Base-by-base conservation (phyloP, 306 rosid genomes). In the Cicer judaicum region DNA sequence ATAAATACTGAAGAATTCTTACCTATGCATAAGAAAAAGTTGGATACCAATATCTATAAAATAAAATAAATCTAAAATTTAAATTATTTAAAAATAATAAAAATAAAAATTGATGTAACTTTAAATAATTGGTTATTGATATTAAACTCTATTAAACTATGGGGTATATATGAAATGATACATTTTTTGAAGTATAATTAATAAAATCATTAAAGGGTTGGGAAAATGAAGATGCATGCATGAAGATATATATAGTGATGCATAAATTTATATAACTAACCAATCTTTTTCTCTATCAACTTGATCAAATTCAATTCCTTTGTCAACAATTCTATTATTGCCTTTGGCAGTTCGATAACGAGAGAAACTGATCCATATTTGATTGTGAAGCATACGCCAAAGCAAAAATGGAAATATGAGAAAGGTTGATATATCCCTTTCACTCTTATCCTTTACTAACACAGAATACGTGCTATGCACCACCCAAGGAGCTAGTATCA, bases 221-320 rank as follows among this genome's bases (percentile, higher is more conserved):
- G 34, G 34, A 29, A 29, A 0, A 29, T 29, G 5, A 29, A 29
- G 34, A 3, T 29, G 34, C 5, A 3, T 3, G 34, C 5, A 29
- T 29, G 4, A 19, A 1, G 21, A 19, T 19, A 19, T 19, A 19
- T 19, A 19, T 19, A 19, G 1, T 19, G 21, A 44, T 68, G 36
- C 1, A 5, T 10, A 44, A 52, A 50, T 15, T 2, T 11, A 46
- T 47, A 0, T 0, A 29, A 70, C 71, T 50, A 10, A 88, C 93
- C 93, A 89, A 43, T 83, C 78, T 73, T 78, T 78, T 80, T 89
- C 94, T 71, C 94, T 76, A 47, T 89, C 94, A 55, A 89, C 89
- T 87, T 89, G 94, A 10, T 89, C 94, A 46, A 89, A 89, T 8
- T 89, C 94, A 13, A 89, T 83, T 50, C 88, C 82, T 15, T 82